phyloP scores from a whole-genome alignment of 1,284 basidiomycete genomes.

The Heterobasidion occidentale region DNA sequence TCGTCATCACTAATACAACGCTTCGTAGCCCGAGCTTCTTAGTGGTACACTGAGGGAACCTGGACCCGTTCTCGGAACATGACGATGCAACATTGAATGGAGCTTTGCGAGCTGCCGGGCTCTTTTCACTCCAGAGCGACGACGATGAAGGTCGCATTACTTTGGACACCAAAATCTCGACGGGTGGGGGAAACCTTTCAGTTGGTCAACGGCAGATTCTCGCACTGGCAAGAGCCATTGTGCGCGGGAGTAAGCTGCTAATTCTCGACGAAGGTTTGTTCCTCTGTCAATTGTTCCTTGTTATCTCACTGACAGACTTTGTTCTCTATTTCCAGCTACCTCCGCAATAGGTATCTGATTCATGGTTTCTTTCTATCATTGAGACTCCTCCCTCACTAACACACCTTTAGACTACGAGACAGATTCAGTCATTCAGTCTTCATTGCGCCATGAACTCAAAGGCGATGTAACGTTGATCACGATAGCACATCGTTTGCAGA shows the following conservation, averaged over 20 bases:
- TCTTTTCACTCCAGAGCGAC: conserved; percentile 44
- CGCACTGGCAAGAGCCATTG: conserved; percentile 50
- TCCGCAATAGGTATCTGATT: conserved; percentile 19
- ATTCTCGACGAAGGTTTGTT: conserved; percentile 50
- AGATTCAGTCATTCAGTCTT: conserved; percentile 49
- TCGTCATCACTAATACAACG: not conserved
- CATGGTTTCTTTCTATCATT: too few species aligned
- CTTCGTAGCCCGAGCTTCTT: conserved; percentile 50
- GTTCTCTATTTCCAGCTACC: conserved; percentile 13
- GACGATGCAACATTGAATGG: conserved; percentile 58
- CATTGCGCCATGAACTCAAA: conserved; percentile 44
- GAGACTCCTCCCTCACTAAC: not conserved
- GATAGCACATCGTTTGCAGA: conserved; percentile 63
- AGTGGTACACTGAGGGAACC: conserved; percentile 49
- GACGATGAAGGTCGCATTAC: conserved; percentile 40
- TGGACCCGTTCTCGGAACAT: conserved; percentile 68
- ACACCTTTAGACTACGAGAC: conserved; percentile 43
- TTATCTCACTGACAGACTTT: too few species aligned
- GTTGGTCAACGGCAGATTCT: conserved; percentile 66
- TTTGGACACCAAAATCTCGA: conserved; percentile 42
- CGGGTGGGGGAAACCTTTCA: conserved; percentile 57
- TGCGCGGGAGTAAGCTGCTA: conserved; percentile 48
- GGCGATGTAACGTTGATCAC: conserved; percentile 54
- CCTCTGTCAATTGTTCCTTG: too few species aligned
- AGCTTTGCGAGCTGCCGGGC: conserved; percentile 46